Evolutionary conservation across 2,329 filamentous ascomycete species (phyloP).

Genomic region (Aspergillus jensenii): DNA sequence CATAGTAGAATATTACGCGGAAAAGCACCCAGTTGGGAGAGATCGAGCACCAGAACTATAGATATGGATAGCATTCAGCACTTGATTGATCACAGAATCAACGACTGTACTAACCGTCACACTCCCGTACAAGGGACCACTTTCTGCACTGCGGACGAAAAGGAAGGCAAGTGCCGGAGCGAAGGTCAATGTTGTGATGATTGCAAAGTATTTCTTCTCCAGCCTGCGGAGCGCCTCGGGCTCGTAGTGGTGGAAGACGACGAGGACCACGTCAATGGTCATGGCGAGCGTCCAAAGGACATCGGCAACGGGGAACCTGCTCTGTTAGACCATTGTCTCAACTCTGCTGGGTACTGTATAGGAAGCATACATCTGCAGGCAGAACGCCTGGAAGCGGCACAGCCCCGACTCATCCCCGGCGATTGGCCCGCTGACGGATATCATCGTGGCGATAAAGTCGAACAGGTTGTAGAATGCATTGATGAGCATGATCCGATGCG

Average conservation of each 20-base stretch:
- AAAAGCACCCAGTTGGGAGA: conserved; percentile 37
- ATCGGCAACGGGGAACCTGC: conserved; percentile 40
- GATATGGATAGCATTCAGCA: neutral
- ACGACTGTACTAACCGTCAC: conserved; percentile 29
- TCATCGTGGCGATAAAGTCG: conserved; percentile 41
- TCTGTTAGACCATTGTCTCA: too few species aligned
- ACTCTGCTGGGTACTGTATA: too few species aligned
- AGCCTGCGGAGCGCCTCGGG: conserved; percentile 30
- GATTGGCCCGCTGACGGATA: conserved; percentile 37
- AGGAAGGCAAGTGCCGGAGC: conserved; percentile 37
- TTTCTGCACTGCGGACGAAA: conserved; percentile 31
- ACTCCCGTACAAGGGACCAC: conserved; percentile 38
- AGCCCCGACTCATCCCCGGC: conserved; percentile 34
- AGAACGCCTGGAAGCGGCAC: conserved; percentile 41
- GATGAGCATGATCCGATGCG: conserved; percentile 41
- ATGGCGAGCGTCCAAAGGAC: conserved; percentile 41
- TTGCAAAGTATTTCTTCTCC: conserved; percentile 32
- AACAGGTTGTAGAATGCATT: conserved; percentile 40
- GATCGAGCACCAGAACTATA: conserved; percentile 41
- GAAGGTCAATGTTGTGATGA: conserved; percentile 31
- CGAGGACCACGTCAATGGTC: conserved; percentile 38
- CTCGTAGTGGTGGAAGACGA: conserved; percentile 38
- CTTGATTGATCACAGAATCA: neutral
- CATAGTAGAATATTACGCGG: conserved; percentile 38
- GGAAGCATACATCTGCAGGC: conserved; percentile 36